Evolutionary conservation across 495 filamentous ascomycete genomes (phyloP), one percentile per base, ranked within the genome.

Genomic region (Talaromyces adpressus): DNA sequence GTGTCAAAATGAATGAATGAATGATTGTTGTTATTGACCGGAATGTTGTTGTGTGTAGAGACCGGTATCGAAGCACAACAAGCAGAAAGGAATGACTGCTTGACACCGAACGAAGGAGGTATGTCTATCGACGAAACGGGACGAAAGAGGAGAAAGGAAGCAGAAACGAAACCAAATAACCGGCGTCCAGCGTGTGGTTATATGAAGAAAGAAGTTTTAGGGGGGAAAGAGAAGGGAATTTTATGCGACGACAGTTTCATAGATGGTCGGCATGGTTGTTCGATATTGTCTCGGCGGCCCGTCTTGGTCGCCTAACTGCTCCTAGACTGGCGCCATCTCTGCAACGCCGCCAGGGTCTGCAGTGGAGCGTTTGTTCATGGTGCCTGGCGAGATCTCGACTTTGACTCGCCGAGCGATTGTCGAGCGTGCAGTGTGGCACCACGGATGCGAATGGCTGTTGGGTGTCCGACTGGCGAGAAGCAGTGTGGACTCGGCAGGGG

Each of bases 241-340:
- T 41, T 41, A 41, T 41, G 36, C 36, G 36, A 41, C 36, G 36
- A 41, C 36, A 41, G 36, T 41, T 41, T 41, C 36, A 41, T 41
- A 16, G 36, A 49, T 49, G 45, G 12, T 45, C 41, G 41, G 41
- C 41, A 6, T 53, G 51, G 20, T 22, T 53, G 51, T 27, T 53
- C 20, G 20, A 53, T 22, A 27, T 53, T 23, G 51, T 53, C 23
- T 53, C 51, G 23, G 2, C 47, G 20, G 29, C 20, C 51, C 6
- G 6, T 53, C 22, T 22, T 56, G n/a, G 52, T 56, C 52, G 52
- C 52, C 52, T 56, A 56, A 56, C 9, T 27, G 52, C 22, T 27
- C 52, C 27, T 6, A 27, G 22, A 14, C 22, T 67, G 89, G 90
- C 54, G 87, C 95, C 63, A 90, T 94, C 63, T 82, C 63, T 82